phyloP scores from a whole-genome alignment of 768 basidiomycete species.

The Lactifluus volemus region DNA sequence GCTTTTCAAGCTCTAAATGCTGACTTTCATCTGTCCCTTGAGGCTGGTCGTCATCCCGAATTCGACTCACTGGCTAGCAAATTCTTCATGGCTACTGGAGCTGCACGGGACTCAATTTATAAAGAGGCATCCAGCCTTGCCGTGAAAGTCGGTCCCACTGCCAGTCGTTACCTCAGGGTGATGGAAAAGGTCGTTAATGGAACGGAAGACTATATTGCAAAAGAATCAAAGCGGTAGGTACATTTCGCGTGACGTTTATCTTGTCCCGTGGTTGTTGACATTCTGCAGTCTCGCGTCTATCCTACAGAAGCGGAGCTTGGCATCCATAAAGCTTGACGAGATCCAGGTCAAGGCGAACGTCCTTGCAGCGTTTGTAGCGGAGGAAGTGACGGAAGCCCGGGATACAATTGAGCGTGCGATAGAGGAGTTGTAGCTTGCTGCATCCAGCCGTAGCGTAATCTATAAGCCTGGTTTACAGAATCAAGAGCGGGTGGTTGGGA shows the following conservation, averaged over 20 bases:
- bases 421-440: conserved; percentile 19
- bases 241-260: conserved; percentile 12
- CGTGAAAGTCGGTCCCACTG: conserved; percentile 39
- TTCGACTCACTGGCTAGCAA: conserved; percentile 71
- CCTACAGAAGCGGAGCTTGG: conserved; percentile 68
- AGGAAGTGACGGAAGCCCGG: conserved; percentile 27
- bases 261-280: conserved; percentile 12
- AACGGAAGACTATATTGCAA: conserved; percentile 68
- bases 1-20: background rate
- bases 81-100: conserved; percentile 56
- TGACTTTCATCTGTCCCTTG: background rate
- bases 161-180: conserved; percentile 77
- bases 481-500: no score
- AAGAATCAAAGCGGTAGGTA: conserved; percentile 74
- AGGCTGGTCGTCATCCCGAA: conserved; percentile 76
- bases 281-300: conserved; percentile 58
- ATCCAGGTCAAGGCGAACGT: conserved; percentile 90
- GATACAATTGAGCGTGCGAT: conserved; percentile 19
- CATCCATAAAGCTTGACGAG: conserved; percentile 80
- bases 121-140: conserved; percentile 54
- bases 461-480: background rate
- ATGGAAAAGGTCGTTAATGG: conserved; percentile 81
- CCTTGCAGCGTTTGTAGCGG: conserved; percentile 47
- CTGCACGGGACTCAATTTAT: conserved; percentile 51
- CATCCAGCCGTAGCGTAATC: background rate